phyloP scores from a whole-genome alignment of 345 rosid species.

The Erucastrum elatum region DNA sequence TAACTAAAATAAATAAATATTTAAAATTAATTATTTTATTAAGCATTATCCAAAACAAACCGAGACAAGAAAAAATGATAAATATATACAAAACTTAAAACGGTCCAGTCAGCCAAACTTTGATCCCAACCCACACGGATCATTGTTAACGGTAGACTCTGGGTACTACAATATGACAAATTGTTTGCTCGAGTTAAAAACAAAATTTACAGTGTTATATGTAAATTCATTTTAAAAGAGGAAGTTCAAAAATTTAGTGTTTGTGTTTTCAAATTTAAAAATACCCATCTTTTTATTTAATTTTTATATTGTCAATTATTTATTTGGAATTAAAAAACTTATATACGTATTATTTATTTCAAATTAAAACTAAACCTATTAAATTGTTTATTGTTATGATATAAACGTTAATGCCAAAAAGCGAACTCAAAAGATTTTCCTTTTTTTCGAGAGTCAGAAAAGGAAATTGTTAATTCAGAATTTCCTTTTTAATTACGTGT shows the following conservation, averaged over 20 bases:
- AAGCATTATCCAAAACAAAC: not conserved
- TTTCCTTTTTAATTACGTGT: not conserved
- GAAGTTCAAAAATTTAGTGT: too few species aligned
- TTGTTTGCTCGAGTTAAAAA: not conserved
- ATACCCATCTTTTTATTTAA: too few species aligned
- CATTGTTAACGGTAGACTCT: not conserved
- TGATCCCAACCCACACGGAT: not conserved
- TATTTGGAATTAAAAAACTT: too few species aligned
- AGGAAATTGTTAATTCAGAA: not conserved
- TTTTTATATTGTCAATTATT: too few species aligned
- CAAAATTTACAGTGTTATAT: too few species aligned
- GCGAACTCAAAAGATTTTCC: too few species aligned
- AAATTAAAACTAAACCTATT: not conserved
- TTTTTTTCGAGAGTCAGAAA: not conserved
- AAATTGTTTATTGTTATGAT: not conserved
- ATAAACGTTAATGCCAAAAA: too few species aligned
- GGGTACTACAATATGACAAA: not conserved
- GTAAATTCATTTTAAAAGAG: too few species aligned
- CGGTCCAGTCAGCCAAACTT: not conserved
- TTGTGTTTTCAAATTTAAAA: not conserved
- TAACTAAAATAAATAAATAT: too few species aligned
- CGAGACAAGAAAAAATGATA: too few species aligned
- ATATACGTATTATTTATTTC: too few species aligned
- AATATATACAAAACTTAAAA: not conserved
- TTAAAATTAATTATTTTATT: too few species aligned